Evolutionary conservation across 768 basidiomycete species (phyloP), one percentile per base, ranked within the genome.

Genomic region (Pleurotus pulmonarius): DNA sequence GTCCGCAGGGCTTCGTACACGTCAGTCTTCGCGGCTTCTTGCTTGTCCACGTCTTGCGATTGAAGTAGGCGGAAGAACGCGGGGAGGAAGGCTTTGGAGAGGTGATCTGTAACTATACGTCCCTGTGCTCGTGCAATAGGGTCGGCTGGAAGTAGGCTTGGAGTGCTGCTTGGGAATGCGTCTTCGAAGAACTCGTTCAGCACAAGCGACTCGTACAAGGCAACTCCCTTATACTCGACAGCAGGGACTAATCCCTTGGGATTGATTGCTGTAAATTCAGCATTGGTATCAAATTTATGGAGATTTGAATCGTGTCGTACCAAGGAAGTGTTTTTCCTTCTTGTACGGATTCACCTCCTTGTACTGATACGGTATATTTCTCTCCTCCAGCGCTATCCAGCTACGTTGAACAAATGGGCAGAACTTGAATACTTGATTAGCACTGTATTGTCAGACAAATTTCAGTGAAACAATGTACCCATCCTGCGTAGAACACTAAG

Each of bases 181-280:
- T 88, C 87, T 61, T 88, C 86, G 57, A 88, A 73, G 66, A 85
- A 85, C 66, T 88, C 85, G 67, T 78, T 77, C 45, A 88, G 67
- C 48, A 88, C 73, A 53, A 84, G 74, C 3, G 82, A 84, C 60
- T 88, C 87, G 69, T 88, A 85, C 4, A 89, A 64, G 1, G 83
- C 81, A 56, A 75, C 78, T 55, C 80, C 79, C 52, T 80, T 78
- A 64, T 84, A 73, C 49, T 74, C 73, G 9, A 75, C 63, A 1
- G 74, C 76, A 0, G 87, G 87, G 9, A 90, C 86, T 44, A 88
- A 77, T 4, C 88, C 87, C 62, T 83, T 85, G 0, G 88, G 87
- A 58, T 87, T 87, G 61, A 89, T 77, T 34, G 73, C 75, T 73
- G 64, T 46, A 29, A 63, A 58, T 26, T 25, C 51, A 20, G 26